Evolutionary conservation across 2,329 filamentous ascomycete genomes (phyloP).

Genomic region (Pezicula radicicola): DNA sequence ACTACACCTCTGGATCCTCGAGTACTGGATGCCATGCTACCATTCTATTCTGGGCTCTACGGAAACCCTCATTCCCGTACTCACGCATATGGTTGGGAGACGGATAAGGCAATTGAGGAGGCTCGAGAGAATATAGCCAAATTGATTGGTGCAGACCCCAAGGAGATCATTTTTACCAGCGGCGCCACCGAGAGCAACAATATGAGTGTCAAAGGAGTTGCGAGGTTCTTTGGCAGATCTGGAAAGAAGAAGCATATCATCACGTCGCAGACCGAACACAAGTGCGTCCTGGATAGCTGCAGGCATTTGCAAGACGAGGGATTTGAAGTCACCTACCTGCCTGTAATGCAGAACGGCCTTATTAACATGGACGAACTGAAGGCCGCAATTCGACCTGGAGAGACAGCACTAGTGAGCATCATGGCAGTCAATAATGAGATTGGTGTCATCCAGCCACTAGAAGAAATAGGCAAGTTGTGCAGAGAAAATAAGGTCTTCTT

Average conservation of each 20-base stretch:
- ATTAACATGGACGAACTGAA: conserved; percentile 81
- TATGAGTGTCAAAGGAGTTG: conserved; percentile 99
- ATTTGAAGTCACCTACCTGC: conserved; percentile 94
- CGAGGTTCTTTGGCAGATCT: conserved; percentile 85
- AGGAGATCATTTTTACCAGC: conserved; percentile 98
- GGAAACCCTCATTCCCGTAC: conserved; percentile 97
- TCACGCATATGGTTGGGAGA: conserved; percentile 98
- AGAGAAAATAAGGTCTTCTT: conserved; percentile 93
- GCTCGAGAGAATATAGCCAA: conserved; percentile 80
- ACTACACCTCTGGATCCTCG: conserved; percentile 94
- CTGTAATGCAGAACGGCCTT: conserved; percentile 83
- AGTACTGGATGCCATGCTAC: conserved; percentile 95
- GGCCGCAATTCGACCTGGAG: conserved; percentile 76
- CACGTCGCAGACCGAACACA: conserved; percentile 96
- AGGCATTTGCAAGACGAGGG: conserved; percentile 95
- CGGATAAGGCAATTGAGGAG: conserved; percentile 87
- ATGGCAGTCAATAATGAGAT: conserved; percentile 99
- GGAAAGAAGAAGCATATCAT: conserved; percentile 99
- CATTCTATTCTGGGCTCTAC: conserved; percentile 88
- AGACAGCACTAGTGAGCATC: conserved; percentile 90
- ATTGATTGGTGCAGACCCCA: conserved; percentile 89
- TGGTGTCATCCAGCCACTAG: conserved; percentile 94
- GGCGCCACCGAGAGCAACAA: conserved; percentile 99
- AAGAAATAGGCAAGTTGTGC: conserved; percentile 90
- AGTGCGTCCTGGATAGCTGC: conserved; percentile 97